phyloP scores from a whole-genome alignment of 75 land plant species.

The Cunninghamia lanceolata region DNA sequence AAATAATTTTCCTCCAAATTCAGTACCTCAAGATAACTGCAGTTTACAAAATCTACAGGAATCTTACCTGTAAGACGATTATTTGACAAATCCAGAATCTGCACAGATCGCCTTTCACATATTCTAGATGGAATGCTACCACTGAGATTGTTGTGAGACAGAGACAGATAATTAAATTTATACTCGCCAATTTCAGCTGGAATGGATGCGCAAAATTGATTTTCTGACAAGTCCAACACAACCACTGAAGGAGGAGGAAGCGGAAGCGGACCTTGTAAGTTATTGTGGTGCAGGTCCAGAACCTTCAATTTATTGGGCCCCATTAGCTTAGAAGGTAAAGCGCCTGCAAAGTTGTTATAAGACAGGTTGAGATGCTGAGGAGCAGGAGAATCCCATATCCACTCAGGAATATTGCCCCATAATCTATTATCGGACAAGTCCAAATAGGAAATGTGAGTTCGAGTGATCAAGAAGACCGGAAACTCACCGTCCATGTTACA shows the following conservation, averaged over 20 bases:
- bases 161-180: constrained; percentile 17
- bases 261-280: not conserved
- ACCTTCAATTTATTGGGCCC: not conserved
- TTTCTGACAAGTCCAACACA: not conserved
- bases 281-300: not conserved
- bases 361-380: not conserved
- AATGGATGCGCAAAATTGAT: constrained; percentile 13
- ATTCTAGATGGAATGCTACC: constrained; percentile 43
- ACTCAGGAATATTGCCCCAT: not conserved
- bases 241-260: not conserved
- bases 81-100: constrained; percentile 35
- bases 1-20: constrained; percentile 36
- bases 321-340: not conserved
- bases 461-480: no score
- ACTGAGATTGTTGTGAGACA: constrained; percentile 27
- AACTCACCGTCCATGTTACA: not conserved
- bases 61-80: constrained; percentile 30
- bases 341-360: not conserved
- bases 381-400: not conserved
- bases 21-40: constrained; percentile 13
- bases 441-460: not conserved
- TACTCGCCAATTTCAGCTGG: constrained; percentile 1
- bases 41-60: constrained; percentile 15
- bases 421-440: not conserved
- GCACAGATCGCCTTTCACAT: constrained; percentile 19